Conservation (phyloP, 2,329 filamentous ascomycete species). For the Aureobasidium subglaciale region DNA sequence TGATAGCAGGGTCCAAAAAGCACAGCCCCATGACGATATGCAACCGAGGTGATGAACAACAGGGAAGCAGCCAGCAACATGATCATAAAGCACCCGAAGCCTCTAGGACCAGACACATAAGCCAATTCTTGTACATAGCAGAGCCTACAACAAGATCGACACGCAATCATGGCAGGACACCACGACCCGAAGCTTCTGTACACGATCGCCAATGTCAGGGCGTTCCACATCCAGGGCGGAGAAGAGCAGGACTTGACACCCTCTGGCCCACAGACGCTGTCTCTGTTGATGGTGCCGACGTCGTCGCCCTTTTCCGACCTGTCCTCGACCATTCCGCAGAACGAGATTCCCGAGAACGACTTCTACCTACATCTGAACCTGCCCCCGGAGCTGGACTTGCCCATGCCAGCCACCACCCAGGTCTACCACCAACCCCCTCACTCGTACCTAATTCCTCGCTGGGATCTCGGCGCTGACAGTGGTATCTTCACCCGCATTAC, state of each 20-base stretch:
- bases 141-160: neutral
- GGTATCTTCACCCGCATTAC: slow-evolving; percentile 91
- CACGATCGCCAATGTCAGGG: slow-evolving; percentile 72
- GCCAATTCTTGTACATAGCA: neutral
- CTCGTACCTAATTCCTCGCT: slow-evolving; percentile 90
- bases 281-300: slow-evolving; percentile 91
- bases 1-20: neutral
- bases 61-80: neutral
- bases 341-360: slow-evolving; percentile 64
- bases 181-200: slow-evolving; percentile 51
- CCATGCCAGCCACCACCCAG: slow-evolving; percentile 89
- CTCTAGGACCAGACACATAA: neutral
- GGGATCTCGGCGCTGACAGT: slow-evolving; percentile 82
- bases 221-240: slow-evolving; percentile 86
- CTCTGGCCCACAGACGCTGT: slow-evolving; percentile 82
- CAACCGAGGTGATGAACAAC: neutral
- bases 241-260: slow-evolving; percentile 75
- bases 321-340: slow-evolving; percentile 50
- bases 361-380: slow-evolving; percentile 96
- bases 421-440: slow-evolving; percentile 92
- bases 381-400: slow-evolving; percentile 87
- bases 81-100: neutral
- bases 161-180: slow-evolving; percentile 39
- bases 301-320: slow-evolving; percentile 59
- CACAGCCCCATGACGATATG: slow-evolving; percentile 2